A percentile compares a stretch with the other conserved stretches of the same genome.
phyloP scores from a whole-genome alignment of 163 green algal genomes.

The Scenedesmus sp. region DNA sequence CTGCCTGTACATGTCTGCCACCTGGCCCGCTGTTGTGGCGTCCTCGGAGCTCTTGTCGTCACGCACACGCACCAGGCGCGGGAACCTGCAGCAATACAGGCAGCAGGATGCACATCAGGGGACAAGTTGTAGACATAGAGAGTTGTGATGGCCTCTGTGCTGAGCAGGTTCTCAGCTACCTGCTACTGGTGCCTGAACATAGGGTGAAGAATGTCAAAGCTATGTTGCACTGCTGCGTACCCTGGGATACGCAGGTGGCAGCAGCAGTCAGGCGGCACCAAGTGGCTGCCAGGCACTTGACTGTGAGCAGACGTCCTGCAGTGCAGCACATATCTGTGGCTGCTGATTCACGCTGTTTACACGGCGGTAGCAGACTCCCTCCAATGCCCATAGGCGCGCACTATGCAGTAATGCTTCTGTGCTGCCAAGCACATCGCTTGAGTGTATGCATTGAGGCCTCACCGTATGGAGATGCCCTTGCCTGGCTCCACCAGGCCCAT shows the following conservation, averaged over 20 bases:
- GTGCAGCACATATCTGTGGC: too few relatives aligned
- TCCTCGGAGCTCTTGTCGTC: conserved; percentile 97
- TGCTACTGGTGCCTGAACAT: neutral
- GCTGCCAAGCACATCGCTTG: neutral
- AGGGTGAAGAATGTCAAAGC: neutral
- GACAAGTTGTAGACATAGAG: neutral
- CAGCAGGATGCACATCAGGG: neutral
- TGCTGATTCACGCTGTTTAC: neutral
- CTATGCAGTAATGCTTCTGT: neutral
- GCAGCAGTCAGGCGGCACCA: too few relatives aligned
- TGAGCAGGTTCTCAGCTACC: neutral
- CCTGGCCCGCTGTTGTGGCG: conserved; percentile 88
- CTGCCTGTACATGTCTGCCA: conserved; percentile 56
- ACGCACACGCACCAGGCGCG: conserved; percentile 87
- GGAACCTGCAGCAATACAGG: conserved; percentile 72
- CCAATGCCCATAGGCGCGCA: neutral
- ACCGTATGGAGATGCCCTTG: conserved; percentile 94
- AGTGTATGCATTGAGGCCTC: neutral
- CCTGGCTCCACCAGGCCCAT: conserved; percentile 85
- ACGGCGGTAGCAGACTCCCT: neutral
- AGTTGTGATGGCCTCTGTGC: neutral
- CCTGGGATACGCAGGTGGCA: too few relatives aligned
- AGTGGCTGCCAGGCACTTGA: neutral
- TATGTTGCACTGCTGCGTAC: too few relatives aligned
- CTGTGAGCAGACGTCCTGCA: neutral